A percentile compares a stretch with the other conserved stretches of the same genome.
These are phyloP conservation scores for Xylogone sp. DNA, from an alignment of 2,329 filamentous ascomycete species.

Conservation along the genomic window DNA sequence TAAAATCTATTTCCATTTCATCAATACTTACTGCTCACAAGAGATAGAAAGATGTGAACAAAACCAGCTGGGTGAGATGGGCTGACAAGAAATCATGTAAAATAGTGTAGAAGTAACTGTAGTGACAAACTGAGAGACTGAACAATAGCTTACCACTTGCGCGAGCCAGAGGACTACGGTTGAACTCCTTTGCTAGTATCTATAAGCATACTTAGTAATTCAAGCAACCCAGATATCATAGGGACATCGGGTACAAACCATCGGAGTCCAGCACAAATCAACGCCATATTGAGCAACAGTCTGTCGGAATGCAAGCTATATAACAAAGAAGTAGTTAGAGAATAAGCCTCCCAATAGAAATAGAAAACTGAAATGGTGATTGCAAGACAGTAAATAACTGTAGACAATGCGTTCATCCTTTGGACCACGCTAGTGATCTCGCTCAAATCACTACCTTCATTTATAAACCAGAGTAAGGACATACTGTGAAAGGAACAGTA, in stretches of 20 bases:
- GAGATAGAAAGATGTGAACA: constrained; percentile 7
- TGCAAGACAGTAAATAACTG: too few relatives aligned
- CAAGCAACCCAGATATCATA: neutral
- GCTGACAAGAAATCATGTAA: constrained; percentile 4
- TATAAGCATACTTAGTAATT: constrained; percentile 8
- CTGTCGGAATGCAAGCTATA: constrained; percentile 65
- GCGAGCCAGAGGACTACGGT: constrained; percentile 54
- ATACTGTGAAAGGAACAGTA: too few relatives aligned
- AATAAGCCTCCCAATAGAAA: neutral
- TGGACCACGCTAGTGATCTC: too few relatives aligned
- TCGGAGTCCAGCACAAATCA: constrained; percentile 68
- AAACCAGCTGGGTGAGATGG: constrained; percentile 6
- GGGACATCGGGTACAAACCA: constrained; percentile 38
- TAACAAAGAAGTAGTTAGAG: constrained; percentile 13
- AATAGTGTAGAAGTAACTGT: too few relatives aligned
- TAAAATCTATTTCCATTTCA: constrained; percentile 47
- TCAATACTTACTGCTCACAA: constrained; percentile 9
- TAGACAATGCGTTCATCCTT: too few relatives aligned
- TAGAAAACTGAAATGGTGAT: too few relatives aligned
- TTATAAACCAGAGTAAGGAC: too few relatives aligned
- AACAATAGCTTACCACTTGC: constrained; percentile 46
- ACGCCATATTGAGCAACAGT: constrained; percentile 61
- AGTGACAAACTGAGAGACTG: too few relatives aligned
- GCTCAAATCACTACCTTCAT: too few relatives aligned
- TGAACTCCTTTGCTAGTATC: constrained; percentile 66